Evolutionary conservation across 208 protist genomes (phyloP).

Genomic region (Acanthamoeba triangularis): DNA sequence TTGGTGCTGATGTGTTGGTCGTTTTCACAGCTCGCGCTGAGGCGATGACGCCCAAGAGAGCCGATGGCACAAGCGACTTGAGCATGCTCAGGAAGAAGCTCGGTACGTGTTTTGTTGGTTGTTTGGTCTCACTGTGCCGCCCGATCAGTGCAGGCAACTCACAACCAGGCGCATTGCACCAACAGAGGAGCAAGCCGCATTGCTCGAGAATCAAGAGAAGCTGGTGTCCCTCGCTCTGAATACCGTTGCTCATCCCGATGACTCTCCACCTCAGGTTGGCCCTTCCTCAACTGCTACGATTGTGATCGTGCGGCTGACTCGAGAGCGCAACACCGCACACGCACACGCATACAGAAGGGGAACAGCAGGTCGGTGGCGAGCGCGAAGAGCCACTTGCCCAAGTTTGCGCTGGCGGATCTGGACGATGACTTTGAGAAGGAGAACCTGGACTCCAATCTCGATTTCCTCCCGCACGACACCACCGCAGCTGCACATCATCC

Average conservation of each 20-base stretch:
- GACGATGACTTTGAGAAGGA: neutral
- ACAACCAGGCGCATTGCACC: neutral
- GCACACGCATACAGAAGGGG: neutral
- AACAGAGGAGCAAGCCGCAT: slow-evolving; percentile 27
- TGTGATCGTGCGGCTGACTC: neutral
- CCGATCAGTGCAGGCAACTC: neutral
- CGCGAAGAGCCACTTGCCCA: neutral
- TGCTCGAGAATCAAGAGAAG: slow-evolving; percentile 43
- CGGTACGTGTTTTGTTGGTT: neutral
- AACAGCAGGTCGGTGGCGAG: neutral
- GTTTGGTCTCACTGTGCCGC: neutral
- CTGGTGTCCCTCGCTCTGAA: slow-evolving; percentile 8
- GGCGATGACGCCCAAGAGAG: slow-evolving; percentile 1
- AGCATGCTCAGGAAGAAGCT: slow-evolving; percentile 25
- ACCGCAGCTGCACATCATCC: too few species aligned
- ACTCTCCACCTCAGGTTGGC: neutral
- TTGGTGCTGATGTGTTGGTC: neutral
- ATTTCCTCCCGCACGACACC: neutral
- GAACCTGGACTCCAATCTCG: slow-evolving; percentile 23
- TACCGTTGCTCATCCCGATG: neutral
- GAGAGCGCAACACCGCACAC: neutral
- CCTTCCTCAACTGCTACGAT: neutral
- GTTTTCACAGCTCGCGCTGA: neutral
- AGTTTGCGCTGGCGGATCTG: neutral
- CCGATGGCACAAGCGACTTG: slow-evolving; percentile 21